phyloP scores from a whole-genome alignment of 306 rosid genomes.

The Cicer bijugum region DNA sequence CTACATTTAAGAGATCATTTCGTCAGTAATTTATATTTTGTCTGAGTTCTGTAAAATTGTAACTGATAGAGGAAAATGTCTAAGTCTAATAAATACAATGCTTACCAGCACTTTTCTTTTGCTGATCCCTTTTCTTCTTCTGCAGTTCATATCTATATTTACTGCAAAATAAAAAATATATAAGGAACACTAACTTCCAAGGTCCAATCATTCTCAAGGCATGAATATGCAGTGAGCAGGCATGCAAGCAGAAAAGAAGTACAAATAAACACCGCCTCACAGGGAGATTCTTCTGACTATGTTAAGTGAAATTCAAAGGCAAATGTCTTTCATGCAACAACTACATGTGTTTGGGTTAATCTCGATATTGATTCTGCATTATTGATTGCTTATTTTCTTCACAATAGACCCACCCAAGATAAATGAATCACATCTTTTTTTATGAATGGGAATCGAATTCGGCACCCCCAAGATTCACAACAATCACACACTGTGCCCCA shows the following conservation, averaged over 20 bases:
- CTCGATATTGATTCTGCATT: constrained; percentile 9
- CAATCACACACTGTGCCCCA: not conserved
- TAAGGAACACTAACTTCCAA: constrained; percentile 32
- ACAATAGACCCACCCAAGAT: not conserved
- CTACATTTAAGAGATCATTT: constrained; percentile 67
- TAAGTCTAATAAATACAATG: constrained; percentile 45
- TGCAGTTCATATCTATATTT: constrained; percentile 88
- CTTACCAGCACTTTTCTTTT: constrained; percentile 98
- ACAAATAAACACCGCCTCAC: constrained; percentile 1
- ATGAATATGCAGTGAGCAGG: constrained; percentile 19
- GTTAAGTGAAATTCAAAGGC: constrained; percentile 6
- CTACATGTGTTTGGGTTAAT: constrained; percentile 9
- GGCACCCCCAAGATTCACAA: not conserved
- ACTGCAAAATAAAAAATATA: constrained; percentile 60
- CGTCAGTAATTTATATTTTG: constrained; percentile 55
- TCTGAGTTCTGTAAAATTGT: constrained; percentile 41
- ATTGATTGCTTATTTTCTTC: constrained; percentile 17
- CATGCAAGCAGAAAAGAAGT: constrained; percentile 11
- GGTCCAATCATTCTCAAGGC: constrained; percentile 11
- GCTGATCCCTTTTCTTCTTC: constrained; percentile 93
- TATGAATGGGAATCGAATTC: too few relatives aligned
- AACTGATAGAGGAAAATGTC: constrained; percentile 46
- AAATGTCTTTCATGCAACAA: not conserved
- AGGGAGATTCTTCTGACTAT: constrained; percentile 4
- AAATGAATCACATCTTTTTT: not conserved